These are phyloP conservation scores for Fusarium subtropicale DNA, from an alignment of 2,329 filamentous ascomycete species.

Conservation along the genomic window DNA sequence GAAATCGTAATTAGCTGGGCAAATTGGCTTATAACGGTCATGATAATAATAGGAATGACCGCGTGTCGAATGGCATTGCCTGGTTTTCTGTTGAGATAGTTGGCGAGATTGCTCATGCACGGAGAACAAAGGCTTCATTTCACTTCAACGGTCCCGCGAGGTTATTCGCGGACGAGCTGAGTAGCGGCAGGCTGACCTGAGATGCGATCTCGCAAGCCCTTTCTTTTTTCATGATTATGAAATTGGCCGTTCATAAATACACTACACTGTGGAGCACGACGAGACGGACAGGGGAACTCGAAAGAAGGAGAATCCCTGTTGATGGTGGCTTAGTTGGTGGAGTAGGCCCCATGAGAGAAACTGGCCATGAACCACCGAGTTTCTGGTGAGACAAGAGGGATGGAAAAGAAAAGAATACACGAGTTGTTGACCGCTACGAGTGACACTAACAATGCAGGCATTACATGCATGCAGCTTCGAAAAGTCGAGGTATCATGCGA, in stretches of 20 bases:
- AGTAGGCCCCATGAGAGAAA: constrained; percentile 19
- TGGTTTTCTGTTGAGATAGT: constrained; percentile 14
- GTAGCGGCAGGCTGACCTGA: constrained; percentile 24
- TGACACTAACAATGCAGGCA: constrained; percentile 9
- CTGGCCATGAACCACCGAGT: constrained; percentile 21
- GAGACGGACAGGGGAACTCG: constrained; percentile 27
- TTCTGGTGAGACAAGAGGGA: constrained; percentile 33
- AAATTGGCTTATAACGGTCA: constrained; percentile 40
- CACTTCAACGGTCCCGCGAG: constrained; percentile 13
- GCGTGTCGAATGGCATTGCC: constrained; percentile 21
- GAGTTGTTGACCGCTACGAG: constrained; percentile 7
- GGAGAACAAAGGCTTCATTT: constrained; percentile 26
- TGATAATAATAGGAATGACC: constrained; percentile 39
- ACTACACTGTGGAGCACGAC: constrained; percentile 35
- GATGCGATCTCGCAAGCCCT: constrained; percentile 36
- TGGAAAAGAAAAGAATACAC: constrained; percentile 15
- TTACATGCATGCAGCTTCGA: constrained; percentile 19
- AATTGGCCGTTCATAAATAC: constrained; percentile 35
- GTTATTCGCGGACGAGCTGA: constrained; percentile 33
- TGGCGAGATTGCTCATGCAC: constrained; percentile 41
- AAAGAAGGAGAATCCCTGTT: constrained; percentile 43
- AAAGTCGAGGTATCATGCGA: constrained; percentile 20
- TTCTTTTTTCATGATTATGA: constrained; percentile 32
- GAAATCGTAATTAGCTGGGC: constrained; percentile 41
- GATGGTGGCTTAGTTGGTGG: constrained; percentile 38